Percentiles rank a stretch among this genome's conserved stretches.
These are phyloP conservation scores for Cicer cuneatum DNA, from an alignment of 306 rosid genomes.

Conservation along the genomic window DNA sequence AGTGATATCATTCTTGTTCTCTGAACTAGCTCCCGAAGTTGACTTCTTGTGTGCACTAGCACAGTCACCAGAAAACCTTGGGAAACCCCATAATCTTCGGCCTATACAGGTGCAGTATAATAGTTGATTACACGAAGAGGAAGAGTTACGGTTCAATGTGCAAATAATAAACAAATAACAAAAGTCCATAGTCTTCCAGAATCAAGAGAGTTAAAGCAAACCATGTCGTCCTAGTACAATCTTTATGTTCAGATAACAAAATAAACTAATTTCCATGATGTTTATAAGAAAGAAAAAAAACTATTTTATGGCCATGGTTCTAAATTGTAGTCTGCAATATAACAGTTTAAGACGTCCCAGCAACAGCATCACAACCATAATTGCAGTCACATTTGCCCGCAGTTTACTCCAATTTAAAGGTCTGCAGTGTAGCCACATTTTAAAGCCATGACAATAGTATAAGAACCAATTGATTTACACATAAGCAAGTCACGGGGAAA, in stretches of 20 bases:
- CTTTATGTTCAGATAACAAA: not conserved
- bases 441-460: not conserved
- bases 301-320: no score
- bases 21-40: slow-evolving; percentile 63
- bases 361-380: no score
- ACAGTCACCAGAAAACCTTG: slow-evolving; percentile 94
- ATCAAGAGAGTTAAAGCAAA: slow-evolving; percentile 12
- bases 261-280: not conserved
- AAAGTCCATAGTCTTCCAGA: not conserved
- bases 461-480: not conserved
- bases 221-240: slow-evolving; percentile 1
- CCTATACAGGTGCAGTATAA: slow-evolving; percentile 56
- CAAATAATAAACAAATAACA: not conserved
- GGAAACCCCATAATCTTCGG: slow-evolving; percentile 88
- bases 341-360: no score
- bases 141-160: slow-evolving; percentile 18
- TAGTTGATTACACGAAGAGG: not conserved
- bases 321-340: no score
- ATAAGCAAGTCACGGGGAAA: no score
- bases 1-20: slow-evolving; percentile 73
- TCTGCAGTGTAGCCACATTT: no score
- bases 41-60: slow-evolving; percentile 72
- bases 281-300: no score
- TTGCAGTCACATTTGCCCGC: no score
- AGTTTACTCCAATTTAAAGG: no score